Evolutionary conservation across 768 basidiomycete genomes (phyloP).

Genomic region (Xerocomellus chrysenteron): DNA sequence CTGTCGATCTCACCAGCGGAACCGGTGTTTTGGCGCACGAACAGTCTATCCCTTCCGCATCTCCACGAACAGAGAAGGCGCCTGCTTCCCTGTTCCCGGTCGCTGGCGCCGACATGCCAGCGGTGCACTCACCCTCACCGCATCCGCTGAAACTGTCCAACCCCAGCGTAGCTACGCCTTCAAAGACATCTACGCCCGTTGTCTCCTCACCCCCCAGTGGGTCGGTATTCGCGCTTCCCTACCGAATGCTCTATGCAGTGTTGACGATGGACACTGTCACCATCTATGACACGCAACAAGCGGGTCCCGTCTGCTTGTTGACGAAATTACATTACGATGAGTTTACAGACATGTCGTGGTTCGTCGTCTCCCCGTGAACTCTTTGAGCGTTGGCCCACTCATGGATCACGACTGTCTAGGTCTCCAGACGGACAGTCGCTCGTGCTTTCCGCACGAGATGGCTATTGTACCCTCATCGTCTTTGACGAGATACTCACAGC

Average conservation of each 20-base stretch:
- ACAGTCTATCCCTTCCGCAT: slow-evolving; percentile 1
- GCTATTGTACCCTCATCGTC: slow-evolving; percentile 92
- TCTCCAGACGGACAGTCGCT: slow-evolving; percentile 94
- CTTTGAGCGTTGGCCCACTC: slow-evolving; percentile 2
- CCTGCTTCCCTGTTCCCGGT: slow-evolving; percentile 2
- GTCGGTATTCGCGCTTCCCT: slow-evolving; percentile 85
- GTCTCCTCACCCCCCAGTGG: slow-evolving; percentile 49
- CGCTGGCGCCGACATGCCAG: slow-evolving; percentile 7
- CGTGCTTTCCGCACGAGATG: slow-evolving; percentile 89
- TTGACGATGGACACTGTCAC: slow-evolving; percentile 95
- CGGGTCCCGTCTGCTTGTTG: slow-evolving; percentile 85
- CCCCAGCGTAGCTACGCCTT: slow-evolving; percentile 14
- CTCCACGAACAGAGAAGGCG: slow-evolving; percentile 21
- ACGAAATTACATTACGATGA: slow-evolving; percentile 96
- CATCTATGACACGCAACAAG: slow-evolving; percentile 96
- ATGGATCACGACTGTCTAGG: slow-evolving; percentile 47
- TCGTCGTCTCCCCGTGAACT: slow-evolving; percentile 30
- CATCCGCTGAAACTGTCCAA: slow-evolving; percentile 15
- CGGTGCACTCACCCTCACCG: slow-evolving; percentile 10
- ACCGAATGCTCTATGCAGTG: slow-evolving; percentile 93
- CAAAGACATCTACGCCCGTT: slow-evolving; percentile 19
- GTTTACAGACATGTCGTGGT: slow-evolving; percentile 98
- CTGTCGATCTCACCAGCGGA: slow-evolving; percentile 58
- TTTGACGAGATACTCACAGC: slow-evolving; percentile 93
- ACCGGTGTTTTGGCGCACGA: slow-evolving; percentile 11